phyloP scores from a whole-genome alignment of 1,284 basidiomycete genomes.

The Malassezia restricta region DNA sequence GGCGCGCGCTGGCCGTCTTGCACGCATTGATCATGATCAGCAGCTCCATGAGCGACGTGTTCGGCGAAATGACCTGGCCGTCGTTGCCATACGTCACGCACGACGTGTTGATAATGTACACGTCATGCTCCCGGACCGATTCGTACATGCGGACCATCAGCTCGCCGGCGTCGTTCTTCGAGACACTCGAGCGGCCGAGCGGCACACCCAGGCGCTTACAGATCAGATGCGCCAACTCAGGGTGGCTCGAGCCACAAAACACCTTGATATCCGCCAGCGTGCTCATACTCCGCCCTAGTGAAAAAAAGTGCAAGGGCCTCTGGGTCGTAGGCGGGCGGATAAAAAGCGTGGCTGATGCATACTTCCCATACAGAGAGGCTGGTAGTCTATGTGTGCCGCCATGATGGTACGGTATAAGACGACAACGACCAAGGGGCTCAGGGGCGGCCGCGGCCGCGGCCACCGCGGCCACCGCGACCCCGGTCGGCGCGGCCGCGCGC shows the following conservation, averaged over 20 bases:
- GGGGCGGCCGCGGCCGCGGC: conserved; percentile 8
- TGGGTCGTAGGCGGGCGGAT: neutral
- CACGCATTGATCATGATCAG: conserved; percentile 99
- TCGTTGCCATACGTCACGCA: conserved; percentile 54
- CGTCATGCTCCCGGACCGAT: conserved; percentile 93
- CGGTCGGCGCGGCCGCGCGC: conserved; percentile 12
- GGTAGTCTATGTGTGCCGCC: no score
- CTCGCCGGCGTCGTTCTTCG: conserved; percentile 80
- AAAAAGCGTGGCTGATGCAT: neutral
- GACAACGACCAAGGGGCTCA: neutral
- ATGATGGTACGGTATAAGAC: no score
- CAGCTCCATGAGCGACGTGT: conserved; percentile 79
- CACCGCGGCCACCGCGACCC: conserved; percentile 11
- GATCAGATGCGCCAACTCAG: conserved; percentile 84
- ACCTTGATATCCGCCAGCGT: conserved; percentile 26
- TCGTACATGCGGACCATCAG: conserved; percentile 82
- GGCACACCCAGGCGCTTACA: conserved; percentile 57
- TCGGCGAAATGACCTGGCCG: conserved; percentile 24
- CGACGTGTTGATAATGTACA: conserved; percentile 96
- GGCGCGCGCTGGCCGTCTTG: conserved; percentile 69
- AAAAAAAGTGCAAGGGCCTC: neutral
- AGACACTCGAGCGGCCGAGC: conserved; percentile 55
- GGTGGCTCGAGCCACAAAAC: conserved; percentile 54
- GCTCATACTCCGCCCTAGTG: conserved; percentile 6
- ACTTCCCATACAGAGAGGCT: neutral